A percentile compares a stretch with the other conserved stretches of the same genome.
Conservation (phyloP, 352 stramenopile species). For the Phytopythium litorale region DNA sequence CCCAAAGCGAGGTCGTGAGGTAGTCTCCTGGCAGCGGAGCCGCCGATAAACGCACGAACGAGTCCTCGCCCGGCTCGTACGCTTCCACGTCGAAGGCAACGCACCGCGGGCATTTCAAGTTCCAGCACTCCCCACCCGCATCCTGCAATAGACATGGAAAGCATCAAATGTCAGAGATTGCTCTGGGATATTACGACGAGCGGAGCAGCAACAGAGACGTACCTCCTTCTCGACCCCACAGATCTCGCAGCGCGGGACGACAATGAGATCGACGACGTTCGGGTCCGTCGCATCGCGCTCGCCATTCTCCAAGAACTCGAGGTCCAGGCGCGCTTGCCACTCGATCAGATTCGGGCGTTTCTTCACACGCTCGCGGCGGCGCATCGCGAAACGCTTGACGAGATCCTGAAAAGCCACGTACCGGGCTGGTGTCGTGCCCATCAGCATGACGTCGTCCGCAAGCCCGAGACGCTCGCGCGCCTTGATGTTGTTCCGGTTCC, state of each 20-base stretch:
- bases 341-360: conserved; percentile 81
- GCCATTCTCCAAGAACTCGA: conserved; percentile 55
- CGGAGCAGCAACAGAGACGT: conserved; percentile 2
- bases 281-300: conserved; percentile 52
- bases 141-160: conserved; percentile 28
- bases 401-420: conserved; percentile 84
- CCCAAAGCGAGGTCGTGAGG: conserved; percentile 52
- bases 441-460: conserved; percentile 67
- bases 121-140: conserved; percentile 67
- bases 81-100: conserved; percentile 59
- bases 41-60: conserved; percentile 52
- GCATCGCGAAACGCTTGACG: conserved; percentile 81
- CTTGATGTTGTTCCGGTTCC: conserved; percentile 70
- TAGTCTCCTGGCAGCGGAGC: conserved; percentile 42
- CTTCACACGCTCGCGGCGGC: conserved; percentile 78
- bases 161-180: conserved; percentile 2
- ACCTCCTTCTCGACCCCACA: conserved; percentile 85
- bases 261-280: conserved; percentile 55
- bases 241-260: conserved; percentile 74
- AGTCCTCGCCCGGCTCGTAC: conserved; percentile 34
- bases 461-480: conserved; percentile 70
- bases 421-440: conserved; percentile 76
- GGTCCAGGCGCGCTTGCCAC: conserved; percentile 68
- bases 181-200: conserved; percentile 1
- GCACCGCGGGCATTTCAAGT: conserved; percentile 63